phyloP scores from a whole-genome alignment of 176 grass and related monocot genomes.

The Canna indica region DNA sequence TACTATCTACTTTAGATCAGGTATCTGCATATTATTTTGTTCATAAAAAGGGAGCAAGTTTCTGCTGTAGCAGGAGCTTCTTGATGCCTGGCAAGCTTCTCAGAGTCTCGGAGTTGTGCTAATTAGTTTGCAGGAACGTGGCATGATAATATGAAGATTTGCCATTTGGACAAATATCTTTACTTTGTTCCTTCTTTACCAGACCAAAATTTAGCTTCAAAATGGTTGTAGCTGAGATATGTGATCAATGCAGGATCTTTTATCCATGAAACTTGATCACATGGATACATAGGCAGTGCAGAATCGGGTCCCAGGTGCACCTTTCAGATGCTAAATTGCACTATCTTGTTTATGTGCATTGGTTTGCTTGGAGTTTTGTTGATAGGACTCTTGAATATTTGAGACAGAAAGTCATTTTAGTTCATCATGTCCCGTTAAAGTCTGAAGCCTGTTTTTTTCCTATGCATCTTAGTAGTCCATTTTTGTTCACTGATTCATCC shows the following conservation, averaged over 20 bases:
- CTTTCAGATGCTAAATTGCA: background rate
- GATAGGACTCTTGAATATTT: background rate
- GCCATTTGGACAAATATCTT: background rate
- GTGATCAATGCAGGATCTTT: background rate
- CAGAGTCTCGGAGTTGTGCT: background rate
- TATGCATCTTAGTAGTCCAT: no score
- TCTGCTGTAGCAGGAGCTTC: background rate
- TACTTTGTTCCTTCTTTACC: background rate
- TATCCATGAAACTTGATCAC: background rate
- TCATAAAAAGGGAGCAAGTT: background rate
- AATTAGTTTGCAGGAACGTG: no score
- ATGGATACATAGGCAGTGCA: background rate
- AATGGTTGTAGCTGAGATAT: background rate
- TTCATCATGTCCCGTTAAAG: no score
- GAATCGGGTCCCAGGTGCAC: background rate
- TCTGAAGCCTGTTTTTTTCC: background rate
- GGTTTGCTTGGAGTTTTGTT: no score
- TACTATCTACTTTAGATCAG: background rate
- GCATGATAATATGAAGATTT: background rate
- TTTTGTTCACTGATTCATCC: no score
- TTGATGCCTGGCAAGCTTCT: background rate
- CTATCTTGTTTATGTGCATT: no score
- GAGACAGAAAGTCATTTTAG: no score
- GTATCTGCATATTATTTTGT: background rate
- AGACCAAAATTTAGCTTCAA: background rate